Evolutionary conservation across 1,284 basidiomycete species (phyloP).

Genomic region (Trichosporon asahii): DNA sequence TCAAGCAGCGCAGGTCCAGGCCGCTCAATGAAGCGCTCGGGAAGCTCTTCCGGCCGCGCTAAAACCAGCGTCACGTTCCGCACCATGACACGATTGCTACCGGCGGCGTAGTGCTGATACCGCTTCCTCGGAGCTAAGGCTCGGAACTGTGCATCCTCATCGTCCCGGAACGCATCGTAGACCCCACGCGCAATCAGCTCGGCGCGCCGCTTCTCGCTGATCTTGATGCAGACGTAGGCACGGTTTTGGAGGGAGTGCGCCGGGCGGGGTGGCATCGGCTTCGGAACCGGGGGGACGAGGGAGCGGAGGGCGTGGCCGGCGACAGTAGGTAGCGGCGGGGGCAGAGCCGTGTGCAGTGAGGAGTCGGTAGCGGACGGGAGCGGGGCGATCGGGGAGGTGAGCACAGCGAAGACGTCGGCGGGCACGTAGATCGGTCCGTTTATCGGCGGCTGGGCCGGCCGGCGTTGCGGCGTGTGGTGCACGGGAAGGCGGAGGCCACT

Average conservation of each 20-base stretch:
- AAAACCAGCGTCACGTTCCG: slow-evolving; percentile 12
- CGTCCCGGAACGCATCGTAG: slow-evolving; percentile 20
- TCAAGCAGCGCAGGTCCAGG: slow-evolving; percentile 30
- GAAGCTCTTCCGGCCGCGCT: slow-evolving; percentile 31
- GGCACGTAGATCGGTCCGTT: background rate
- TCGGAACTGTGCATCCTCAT: slow-evolving; percentile 3
- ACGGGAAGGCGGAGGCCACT: background rate
- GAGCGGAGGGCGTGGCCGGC: background rate
- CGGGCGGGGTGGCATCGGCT: background rate
- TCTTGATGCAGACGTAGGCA: slow-evolving; percentile 12
- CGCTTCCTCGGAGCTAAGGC: background rate
- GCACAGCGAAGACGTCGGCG: background rate
- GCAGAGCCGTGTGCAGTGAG: too few relatives aligned
- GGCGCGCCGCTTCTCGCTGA: slow-evolving; percentile 14
- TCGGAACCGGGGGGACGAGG: background rate
- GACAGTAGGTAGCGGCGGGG: background rate
- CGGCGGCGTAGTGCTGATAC: background rate
- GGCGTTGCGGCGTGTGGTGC: background rate
- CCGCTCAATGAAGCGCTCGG: slow-evolving; percentile 30
- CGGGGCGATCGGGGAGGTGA: background rate
- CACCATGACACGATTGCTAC: background rate
- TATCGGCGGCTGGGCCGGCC: background rate
- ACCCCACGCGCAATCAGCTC: slow-evolving; percentile 16
- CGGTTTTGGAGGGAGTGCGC: background rate
- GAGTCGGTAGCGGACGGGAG: background rate